Conservation (phyloP, 2,329 filamentous ascomycete species). For the Massarina eburnea region DNA sequence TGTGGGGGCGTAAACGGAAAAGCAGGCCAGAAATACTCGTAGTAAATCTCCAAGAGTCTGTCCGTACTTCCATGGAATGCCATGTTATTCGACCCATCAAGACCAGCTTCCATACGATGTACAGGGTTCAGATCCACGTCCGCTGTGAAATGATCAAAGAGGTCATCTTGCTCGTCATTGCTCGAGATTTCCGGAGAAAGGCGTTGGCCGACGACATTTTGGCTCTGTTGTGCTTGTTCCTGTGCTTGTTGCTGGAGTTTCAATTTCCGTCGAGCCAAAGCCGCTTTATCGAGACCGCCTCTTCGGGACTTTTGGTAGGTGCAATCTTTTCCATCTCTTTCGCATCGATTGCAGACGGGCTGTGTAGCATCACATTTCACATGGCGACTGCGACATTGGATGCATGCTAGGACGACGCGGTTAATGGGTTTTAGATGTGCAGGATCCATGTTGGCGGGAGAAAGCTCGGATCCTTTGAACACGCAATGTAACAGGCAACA, state of each 20-base stretch:
- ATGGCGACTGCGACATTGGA: constrained; percentile 37
- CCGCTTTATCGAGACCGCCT: constrained; percentile 38
- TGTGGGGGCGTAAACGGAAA: constrained; percentile 58
- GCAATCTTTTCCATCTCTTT: constrained; percentile 36
- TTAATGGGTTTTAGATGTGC: constrained; percentile 23
- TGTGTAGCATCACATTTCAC: constrained; percentile 39
- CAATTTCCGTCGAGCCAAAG: constrained; percentile 29
- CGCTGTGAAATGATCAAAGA: neutral
- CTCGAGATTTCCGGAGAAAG: neutral
- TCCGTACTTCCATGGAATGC: constrained; percentile 29
- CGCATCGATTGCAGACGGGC: constrained; percentile 34
- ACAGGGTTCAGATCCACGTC: constrained; percentile 5
- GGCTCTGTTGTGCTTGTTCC: constrained; percentile 13
- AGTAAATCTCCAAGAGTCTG: constrained; percentile 33
- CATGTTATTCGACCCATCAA: constrained; percentile 11
- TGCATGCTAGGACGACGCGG: constrained; percentile 34
- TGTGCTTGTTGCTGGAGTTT: constrained; percentile 28
- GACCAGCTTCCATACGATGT: constrained; percentile 5
- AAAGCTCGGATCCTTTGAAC: no score
- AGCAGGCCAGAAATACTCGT: constrained; percentile 53
- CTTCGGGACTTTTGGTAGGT: constrained; percentile 35
- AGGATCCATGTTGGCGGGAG: constrained; percentile 21
- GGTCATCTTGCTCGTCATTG: neutral
- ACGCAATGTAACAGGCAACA: neutral
- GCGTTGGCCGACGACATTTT: neutral